Conservation (phyloP, 306 rosid genomes). For the Fragaria nilgerrensis region DNA sequence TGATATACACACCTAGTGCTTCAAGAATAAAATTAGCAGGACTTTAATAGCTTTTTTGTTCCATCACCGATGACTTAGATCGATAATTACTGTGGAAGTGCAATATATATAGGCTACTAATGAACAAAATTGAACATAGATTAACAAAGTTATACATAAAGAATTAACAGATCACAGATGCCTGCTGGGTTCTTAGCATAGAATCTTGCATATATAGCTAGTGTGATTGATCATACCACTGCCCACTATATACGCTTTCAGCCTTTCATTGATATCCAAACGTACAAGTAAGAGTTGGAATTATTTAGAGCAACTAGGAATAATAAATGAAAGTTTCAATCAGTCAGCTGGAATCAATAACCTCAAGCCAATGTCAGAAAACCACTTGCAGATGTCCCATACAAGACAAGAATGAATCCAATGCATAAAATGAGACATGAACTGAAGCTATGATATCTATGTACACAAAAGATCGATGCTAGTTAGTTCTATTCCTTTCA, state of each 20-base stretch:
- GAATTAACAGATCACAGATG: constrained; percentile 1
- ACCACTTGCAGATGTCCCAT: not conserved
- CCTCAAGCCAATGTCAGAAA: not conserved
- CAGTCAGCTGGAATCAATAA: not conserved
- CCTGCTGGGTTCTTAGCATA: not conserved
- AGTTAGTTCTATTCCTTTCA: not conserved
- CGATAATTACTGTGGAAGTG: not conserved
- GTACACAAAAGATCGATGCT: not conserved
- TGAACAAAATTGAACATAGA: not conserved
- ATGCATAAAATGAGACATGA: not conserved
- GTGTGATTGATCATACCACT: not conserved
- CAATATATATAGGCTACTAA: not conserved
- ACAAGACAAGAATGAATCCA: not conserved
- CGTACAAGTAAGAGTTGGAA: not conserved
- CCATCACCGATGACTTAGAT: not conserved
- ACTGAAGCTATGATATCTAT: not conserved
- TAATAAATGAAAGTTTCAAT: constrained; percentile 4
- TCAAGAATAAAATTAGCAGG: constrained; percentile 11
- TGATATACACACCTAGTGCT: not conserved
- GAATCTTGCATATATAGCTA: not conserved
- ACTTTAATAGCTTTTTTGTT: not conserved
- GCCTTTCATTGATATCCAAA: not conserved
- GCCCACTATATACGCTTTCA: not conserved
- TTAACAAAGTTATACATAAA: not conserved
- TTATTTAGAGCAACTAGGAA: not conserved